Evolutionary conservation across 139 green algal species (phyloP), one percentile per base, ranked within the genome.

Genomic region (Chlamydomonas incerta): DNA sequence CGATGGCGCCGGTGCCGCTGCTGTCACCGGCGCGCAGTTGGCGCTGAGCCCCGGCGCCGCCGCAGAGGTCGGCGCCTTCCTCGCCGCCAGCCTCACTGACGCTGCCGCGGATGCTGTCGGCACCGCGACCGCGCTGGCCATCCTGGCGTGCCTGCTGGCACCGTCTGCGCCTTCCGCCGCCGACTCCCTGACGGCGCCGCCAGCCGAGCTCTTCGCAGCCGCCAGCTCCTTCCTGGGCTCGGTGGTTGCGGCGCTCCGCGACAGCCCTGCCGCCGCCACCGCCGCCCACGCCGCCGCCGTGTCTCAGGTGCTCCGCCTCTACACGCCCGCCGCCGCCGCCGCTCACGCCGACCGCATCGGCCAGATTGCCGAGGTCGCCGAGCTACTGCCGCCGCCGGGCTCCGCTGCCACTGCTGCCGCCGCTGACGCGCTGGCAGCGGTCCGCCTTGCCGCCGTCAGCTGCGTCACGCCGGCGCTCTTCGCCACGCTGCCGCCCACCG

Each of bases 361-460:
- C 10, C n/a, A 8, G 0, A 31, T 85, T 0, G 79, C 79, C 2
- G 66, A 67, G 47, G 79, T 52, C 4, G 31, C 47, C 26, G 79
- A 85, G 47, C 34, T 81, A 11, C 74, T 90, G 58, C 88, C 74
- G 47, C 70, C 72, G 35, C 50, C 87, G n/a, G 35, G 33, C 47
- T 10, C 55, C 62, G 63, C 86, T 3, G 75, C 70, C 70, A 26
- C 52, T 2, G 41, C 26, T 24, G 83, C 62, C 20, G 34, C 70
- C 60, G 29, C 26, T n/a, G 73, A 15, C n/a, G 65, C 73, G 29
- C 60, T 77, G 21, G 69, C 73, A 6, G 29, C 73, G 1, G 60
- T 29, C n/a, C 85, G 74, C 68, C 85, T 70, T 33, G 82, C 21
- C 33, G 89, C 35, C 34, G 52, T 72, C 28, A 0, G 52, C 33